Evolutionary conservation across 345 rosid genomes (phyloP).

Genomic region (Ceriops zippeliana): DNA sequence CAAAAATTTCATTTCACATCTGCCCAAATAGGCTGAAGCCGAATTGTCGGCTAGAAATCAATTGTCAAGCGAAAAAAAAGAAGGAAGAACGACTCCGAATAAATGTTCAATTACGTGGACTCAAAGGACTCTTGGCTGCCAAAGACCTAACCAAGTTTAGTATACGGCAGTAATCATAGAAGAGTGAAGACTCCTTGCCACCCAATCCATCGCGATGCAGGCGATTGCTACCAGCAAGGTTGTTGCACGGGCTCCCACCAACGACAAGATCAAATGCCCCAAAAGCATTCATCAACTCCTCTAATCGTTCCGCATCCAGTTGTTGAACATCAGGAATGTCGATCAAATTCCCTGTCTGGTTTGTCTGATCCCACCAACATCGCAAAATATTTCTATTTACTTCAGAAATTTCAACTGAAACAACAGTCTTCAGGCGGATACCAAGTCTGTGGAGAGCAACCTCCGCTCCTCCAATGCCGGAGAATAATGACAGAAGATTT

Average conservation of each 20-base stretch:
- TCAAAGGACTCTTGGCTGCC: constrained; percentile 22
- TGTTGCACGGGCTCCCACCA: constrained; percentile 95
- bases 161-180: constrained; percentile 67
- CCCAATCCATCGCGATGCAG: constrained; percentile 69
- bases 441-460: constrained; percentile 82
- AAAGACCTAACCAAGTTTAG: constrained; percentile 49
- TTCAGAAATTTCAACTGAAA: constrained; percentile 66
- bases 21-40: no score
- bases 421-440: constrained; percentile 61
- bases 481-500: constrained; percentile 74
- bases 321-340: constrained; percentile 53
- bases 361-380: constrained; percentile 89
- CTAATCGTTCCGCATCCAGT: constrained; percentile 39
- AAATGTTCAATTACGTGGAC: constrained; percentile 8
- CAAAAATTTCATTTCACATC: no score
- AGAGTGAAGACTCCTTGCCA: constrained; percentile 74
- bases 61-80: no score
- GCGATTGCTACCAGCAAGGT: constrained; percentile 84
- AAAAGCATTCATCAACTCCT: constrained; percentile 40
- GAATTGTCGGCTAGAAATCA: no score
- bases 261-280: constrained; percentile 86
- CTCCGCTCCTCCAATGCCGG: constrained; percentile 95
- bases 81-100: no score
- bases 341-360: constrained; percentile 64
- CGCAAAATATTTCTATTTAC: constrained; percentile 55